phyloP scores from a whole-genome alignment of 2,329 filamentous ascomycete species.

The Apiospora pterosperma region DNA sequence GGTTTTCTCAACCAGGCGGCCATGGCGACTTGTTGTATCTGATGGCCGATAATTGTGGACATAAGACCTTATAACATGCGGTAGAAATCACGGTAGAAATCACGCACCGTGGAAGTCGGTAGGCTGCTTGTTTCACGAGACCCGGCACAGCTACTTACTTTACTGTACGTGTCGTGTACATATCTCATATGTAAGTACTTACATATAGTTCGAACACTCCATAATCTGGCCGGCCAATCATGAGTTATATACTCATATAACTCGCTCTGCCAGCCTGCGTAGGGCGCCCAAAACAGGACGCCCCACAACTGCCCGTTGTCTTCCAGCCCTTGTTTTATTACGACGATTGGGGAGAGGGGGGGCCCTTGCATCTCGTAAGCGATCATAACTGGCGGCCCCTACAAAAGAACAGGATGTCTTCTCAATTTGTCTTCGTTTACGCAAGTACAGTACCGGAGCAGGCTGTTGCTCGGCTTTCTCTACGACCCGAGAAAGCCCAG shows the following conservation, averaged over 20 bases:
- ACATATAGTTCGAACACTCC: neutral
- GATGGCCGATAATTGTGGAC: neutral
- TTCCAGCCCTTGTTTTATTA: neutral
- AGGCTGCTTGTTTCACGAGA: neutral
- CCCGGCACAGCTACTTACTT: neutral
- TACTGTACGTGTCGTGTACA: neutral
- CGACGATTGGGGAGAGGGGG: too few species aligned
- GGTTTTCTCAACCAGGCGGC: neutral
- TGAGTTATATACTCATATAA: neutral
- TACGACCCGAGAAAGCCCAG: neutral
- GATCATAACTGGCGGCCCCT: neutral
- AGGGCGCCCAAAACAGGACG: neutral
- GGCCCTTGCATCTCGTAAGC: neutral
- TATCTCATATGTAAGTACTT: neutral
- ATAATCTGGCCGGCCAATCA: neutral
- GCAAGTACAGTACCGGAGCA: neutral
- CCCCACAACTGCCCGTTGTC: neutral
- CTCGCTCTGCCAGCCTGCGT: neutral
- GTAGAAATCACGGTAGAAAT: neutral
- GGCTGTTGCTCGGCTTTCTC: neutral
- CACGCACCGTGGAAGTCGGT: neutral
- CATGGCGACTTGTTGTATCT: neutral
- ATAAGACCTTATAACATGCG: neutral
- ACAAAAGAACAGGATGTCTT: neutral
- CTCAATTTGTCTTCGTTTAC: neutral